Evolutionary conservation across 1,284 basidiomycete species (phyloP), one percentile per base, ranked within the genome.

Genomic region (Stereum hirsutum): DNA sequence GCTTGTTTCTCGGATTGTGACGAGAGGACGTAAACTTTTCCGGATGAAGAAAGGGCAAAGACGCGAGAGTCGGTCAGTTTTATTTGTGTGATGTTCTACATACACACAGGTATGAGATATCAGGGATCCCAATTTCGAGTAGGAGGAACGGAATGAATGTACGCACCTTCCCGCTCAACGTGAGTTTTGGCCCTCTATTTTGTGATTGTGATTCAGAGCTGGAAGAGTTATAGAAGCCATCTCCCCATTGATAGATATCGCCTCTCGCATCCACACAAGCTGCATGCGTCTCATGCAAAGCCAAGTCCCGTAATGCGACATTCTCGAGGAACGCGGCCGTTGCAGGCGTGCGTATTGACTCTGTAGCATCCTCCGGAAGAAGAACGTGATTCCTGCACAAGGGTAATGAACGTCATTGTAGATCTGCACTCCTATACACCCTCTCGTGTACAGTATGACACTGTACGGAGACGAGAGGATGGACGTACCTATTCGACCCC

Each of bases 231-330:
- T 70, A 73, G 56, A 77, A 87, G 1, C 74, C 78, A 36, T 71
- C 68, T 0, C 89, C 89, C 91, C 90, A 94, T 55, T 92, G 88
- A 60, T 91, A 89, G 1, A 91, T 77, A 54, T 98, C 88, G 20
- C 94, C 94, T 33, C 75, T 70, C 2, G 80, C 82, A 58, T 94
- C 89, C n/a, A 92, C 77, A 48, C 83, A 89, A 3, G 85, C 89
- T 1, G 79, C 89, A 52, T 91, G 85, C 35, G 67, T 71, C 52
- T 81, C 74, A 34, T 88, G 81, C 15, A 94, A 62, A 5, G 74
- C 78, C 24, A 94, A 58, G 59, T 94, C 89, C 15, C 88, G 73
- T 21, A 93, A 65, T 1, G 89, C 82, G 39, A 79, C 67, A 55
- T 69, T 72, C 41, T 75, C 65, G 27, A 86, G 59, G 74, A 79